Conservation (phyloP, 495 filamentous ascomycete species). For the Penicillium bovifimosum region DNA sequence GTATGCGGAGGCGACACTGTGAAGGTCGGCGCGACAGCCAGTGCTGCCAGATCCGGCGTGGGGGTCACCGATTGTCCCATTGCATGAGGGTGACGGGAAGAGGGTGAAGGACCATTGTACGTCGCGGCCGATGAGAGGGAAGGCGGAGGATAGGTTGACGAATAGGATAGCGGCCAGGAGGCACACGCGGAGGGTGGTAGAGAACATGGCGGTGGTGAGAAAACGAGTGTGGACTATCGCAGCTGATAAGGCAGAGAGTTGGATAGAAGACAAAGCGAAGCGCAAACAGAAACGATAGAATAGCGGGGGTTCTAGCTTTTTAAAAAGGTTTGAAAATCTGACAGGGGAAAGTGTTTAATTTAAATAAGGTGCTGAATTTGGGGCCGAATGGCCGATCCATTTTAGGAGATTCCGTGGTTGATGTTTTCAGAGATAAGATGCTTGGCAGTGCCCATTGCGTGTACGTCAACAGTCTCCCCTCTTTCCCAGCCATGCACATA, state of each 20-base stretch:
- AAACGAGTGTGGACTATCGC: background rate
- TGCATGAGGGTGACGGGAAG: conserved; percentile 16
- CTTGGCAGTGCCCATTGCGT: too few species aligned
- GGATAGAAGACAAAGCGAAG: background rate
- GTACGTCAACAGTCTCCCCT: too few species aligned
- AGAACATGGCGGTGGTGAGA: background rate
- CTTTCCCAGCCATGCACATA: too few species aligned
- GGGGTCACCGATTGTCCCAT: conserved; percentile 8
- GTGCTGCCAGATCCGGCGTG: conserved; percentile 24
- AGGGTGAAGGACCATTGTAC: conserved; percentile 25
- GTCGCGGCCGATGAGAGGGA: conserved; percentile 17
- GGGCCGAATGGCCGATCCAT: too few species aligned
- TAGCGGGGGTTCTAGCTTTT: background rate
- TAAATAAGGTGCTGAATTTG: background rate
- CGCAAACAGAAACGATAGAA: background rate
- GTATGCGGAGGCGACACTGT: conserved; percentile 22
- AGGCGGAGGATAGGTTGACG: conserved; percentile 14
- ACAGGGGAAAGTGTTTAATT: conserved; percentile 8
- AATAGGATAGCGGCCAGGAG: conserved; percentile 1
- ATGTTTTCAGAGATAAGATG: too few species aligned
- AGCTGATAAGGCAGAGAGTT: background rate
- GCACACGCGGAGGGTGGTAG: conserved; percentile 3
- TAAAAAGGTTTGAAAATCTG: background rate
- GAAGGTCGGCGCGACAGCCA: conserved; percentile 22
- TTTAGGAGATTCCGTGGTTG: too few species aligned